Conservation (phyloP, 805 yeast species). For the Kuraishia capsulata region DNA sequence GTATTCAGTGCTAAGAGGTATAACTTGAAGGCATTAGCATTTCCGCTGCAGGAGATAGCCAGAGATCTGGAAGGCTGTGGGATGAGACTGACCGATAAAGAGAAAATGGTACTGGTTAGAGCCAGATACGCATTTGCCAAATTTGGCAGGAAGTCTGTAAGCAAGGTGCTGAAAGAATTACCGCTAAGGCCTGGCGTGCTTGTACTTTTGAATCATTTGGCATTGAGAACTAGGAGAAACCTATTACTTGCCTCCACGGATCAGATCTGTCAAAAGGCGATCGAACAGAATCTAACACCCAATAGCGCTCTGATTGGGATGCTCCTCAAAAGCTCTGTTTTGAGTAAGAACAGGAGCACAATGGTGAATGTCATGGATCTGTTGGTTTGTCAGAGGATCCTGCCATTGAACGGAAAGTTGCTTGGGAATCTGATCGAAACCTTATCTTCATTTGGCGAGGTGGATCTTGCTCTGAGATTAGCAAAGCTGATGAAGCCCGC, state of each 20-base stretch:
- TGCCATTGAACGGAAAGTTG: neutral
- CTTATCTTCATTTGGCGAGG: neutral
- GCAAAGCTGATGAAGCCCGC: neutral
- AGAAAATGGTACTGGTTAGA: constrained; percentile 1
- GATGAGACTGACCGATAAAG: constrained; percentile 5
- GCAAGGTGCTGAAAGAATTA: neutral
- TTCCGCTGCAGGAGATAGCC: constrained; percentile 3
- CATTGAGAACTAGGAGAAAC: neutral
- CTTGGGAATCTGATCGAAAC: neutral
- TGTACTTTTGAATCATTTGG: neutral
- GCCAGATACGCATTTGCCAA: neutral
- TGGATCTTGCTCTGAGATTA: neutral
- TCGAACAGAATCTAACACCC: neutral
- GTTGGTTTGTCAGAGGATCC: neutral
- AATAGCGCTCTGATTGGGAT: neutral
- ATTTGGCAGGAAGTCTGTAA: neutral
- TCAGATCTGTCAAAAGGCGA: neutral
- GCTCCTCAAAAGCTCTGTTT: neutral
- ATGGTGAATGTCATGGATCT: neutral
- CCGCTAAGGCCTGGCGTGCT: neutral
- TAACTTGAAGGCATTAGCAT: neutral
- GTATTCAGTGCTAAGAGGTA: neutral
- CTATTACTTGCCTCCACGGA: neutral
- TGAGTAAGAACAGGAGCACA: neutral
- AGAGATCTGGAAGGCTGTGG: constrained; percentile 6